A percentile compares a stretch with the other conserved stretches of the same genome.
phyloP scores from a whole-genome alignment of 352 stramenopile genomes.

The Phytophthora palmivora region DNA sequence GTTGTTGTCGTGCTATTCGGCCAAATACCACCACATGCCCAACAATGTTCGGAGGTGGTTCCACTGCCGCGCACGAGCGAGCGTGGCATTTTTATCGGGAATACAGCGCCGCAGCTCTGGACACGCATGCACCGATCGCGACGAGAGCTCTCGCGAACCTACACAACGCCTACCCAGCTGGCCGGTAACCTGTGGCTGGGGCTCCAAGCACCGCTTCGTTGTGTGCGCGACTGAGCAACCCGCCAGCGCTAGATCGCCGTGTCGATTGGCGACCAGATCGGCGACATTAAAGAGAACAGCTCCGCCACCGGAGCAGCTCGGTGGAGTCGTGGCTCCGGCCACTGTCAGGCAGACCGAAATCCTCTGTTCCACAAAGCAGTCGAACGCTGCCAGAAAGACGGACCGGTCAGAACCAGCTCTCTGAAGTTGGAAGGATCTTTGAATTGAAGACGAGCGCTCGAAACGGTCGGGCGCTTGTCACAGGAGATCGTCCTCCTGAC shows the following conservation, averaged over 20 bases:
- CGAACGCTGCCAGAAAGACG: constrained; percentile 16
- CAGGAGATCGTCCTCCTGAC: constrained; percentile 27
- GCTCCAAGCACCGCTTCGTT: constrained; percentile 25
- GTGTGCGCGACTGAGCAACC: constrained; percentile 40
- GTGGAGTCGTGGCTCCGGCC: constrained; percentile 11
- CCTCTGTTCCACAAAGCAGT: constrained; percentile 25
- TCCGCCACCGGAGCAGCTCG: constrained; percentile 14
- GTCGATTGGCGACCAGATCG: constrained; percentile 25
- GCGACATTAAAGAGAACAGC: constrained; percentile 18
- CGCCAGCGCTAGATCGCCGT: constrained; percentile 2
- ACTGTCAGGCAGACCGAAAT: too few species aligned
- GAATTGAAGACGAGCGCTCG: constrained; percentile 27
- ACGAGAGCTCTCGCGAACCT: constrained; percentile 37
- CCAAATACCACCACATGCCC: too few species aligned
- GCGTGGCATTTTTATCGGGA: background rate
- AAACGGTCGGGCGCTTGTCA: constrained; percentile 36
- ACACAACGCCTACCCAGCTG: constrained; percentile 35
- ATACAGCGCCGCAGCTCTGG: constrained; percentile 2
- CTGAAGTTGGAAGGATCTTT: constrained; percentile 39
- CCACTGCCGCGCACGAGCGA: constrained; percentile 2
- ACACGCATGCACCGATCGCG: constrained; percentile 19
- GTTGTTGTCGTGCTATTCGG: background rate
- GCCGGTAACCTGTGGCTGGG: constrained; percentile 25
- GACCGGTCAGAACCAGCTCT: constrained; percentile 33
- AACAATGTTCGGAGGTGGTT: background rate